A percentile compares a stretch with the other conserved stretches of the same genome.
Evolutionary conservation across 2,329 filamentous ascomycete species (phyloP).

Genomic region (Aspergillus tanneri): DNA sequence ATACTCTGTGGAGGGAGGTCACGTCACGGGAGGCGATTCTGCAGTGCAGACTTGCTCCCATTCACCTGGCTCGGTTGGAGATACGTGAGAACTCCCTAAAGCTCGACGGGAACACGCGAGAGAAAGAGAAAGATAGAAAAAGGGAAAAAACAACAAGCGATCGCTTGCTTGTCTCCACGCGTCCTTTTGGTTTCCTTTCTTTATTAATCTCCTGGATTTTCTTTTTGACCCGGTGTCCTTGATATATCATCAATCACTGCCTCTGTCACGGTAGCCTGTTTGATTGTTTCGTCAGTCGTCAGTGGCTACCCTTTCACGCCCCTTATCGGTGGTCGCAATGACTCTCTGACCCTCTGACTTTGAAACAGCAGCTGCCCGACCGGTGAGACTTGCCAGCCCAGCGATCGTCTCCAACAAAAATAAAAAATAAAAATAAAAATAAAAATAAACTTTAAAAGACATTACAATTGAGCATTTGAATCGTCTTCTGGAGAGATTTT

Average conservation of each 20-base stretch:
- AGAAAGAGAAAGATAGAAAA: constrained; percentile 21
- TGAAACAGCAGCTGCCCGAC: constrained; percentile 21
- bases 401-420: constrained; percentile 13
- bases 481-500: constrained; percentile 26
- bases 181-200: constrained; percentile 16
- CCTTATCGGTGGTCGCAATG: constrained; percentile 19
- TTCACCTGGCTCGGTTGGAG: constrained; percentile 18
- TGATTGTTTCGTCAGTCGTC: constrained; percentile 13
- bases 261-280: constrained; percentile 19
- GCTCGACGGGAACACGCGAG: constrained; percentile 10
- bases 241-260: constrained; percentile 15
- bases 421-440: constrained; percentile 11
- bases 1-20: constrained; percentile 23
- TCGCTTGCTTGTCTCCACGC: constrained; percentile 2
- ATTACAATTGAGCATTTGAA: constrained; percentile 17
- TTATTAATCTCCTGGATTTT: constrained; percentile 4
- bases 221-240: constrained; percentile 24
- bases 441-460: constrained; percentile 14
- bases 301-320: constrained; percentile 13
- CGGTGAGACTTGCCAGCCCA: constrained; percentile 14
- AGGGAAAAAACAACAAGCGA: constrained; percentile 14
- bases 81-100: neutral
- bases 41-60: constrained; percentile 32
- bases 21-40: constrained; percentile 23
- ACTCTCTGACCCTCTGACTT: constrained; percentile 16